Evolutionary conservation across 768 basidiomycete genomes (phyloP).

Genomic region (Mycena rosella): DNA sequence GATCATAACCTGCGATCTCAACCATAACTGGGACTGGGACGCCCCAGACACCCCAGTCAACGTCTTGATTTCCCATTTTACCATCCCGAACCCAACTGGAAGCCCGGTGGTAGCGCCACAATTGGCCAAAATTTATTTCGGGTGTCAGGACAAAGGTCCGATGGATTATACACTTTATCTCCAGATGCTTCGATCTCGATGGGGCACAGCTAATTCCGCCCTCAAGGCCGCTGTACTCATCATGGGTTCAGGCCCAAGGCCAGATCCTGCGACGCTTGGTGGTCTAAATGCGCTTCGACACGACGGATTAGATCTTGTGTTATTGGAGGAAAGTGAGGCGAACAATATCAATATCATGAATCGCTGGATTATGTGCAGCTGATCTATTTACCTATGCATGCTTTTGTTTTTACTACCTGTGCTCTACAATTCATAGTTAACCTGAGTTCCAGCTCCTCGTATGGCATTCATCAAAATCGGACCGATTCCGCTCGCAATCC

Average conservation of each 20-base stretch:
- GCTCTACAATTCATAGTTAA: too few relatives aligned
- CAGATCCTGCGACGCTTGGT: neutral
- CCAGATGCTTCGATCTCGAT: neutral
- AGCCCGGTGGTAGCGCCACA: neutral
- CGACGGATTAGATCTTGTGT: conserved; percentile 6
- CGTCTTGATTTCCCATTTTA: neutral
- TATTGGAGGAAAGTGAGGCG: too few relatives aligned
- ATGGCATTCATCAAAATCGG: too few relatives aligned
- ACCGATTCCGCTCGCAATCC: too few relatives aligned
- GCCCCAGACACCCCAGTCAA: neutral
- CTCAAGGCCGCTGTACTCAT: neutral
- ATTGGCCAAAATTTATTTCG: neutral
- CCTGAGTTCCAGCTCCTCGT: too few relatives aligned
- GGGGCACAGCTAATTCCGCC: neutral
- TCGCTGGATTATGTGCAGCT: too few relatives aligned
- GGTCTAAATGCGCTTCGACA: neutral
- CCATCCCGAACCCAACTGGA: neutral
- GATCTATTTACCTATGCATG: too few relatives aligned
- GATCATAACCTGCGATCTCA: neutral
- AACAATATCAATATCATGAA: too few relatives aligned
- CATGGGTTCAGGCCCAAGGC: neutral
- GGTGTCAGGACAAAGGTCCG: neutral
- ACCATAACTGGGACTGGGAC: too few relatives aligned
- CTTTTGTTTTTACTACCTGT: too few relatives aligned
- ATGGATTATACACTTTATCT: neutral